Conservation (phyloP, 2,329 filamentous ascomycete genomes). For the Trichoderma arundinaceum region DNA sequence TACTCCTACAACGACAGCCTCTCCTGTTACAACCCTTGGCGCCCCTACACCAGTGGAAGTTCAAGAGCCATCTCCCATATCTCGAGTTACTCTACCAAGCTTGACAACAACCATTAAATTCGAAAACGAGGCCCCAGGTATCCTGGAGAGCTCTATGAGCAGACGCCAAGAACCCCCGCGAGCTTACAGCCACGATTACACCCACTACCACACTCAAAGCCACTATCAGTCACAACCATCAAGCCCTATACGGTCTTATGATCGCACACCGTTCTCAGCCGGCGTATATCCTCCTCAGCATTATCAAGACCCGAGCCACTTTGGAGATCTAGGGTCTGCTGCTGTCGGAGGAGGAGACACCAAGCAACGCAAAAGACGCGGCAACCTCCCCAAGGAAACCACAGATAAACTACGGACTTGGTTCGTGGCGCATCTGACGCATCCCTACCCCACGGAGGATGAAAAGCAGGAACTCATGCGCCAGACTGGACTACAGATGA, state of each 20-base stretch:
- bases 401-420: slow-evolving; percentile 81
- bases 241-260: slow-evolving; percentile 51
- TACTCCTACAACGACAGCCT: slow-evolving; percentile 35
- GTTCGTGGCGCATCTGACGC: slow-evolving; percentile 77
- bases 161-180: background rate
- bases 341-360: slow-evolving; percentile 50
- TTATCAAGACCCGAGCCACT: slow-evolving; percentile 52
- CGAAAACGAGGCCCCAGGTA: slow-evolving; percentile 42
- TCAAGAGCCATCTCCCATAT: slow-evolving; percentile 44
- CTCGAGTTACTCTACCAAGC: slow-evolving; percentile 49
- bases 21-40: slow-evolving; percentile 23
- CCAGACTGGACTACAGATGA: slow-evolving; percentile 78
- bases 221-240: slow-evolving; percentile 55
- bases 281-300: slow-evolving; percentile 47
- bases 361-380: slow-evolving; percentile 69
- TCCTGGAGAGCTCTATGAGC: background rate
- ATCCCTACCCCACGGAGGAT: slow-evolving; percentile 87
- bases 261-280: slow-evolving; percentile 52
- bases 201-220: slow-evolving; percentile 50
- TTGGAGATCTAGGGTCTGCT: slow-evolving; percentile 50
- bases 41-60: slow-evolving; percentile 44
- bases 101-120: slow-evolving; percentile 47
- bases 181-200: slow-evolving; percentile 43
- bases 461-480: slow-evolving; percentile 83
- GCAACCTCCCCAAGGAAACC: slow-evolving; percentile 88